Evolutionary conservation across 2,329 filamentous ascomycete genomes (phyloP).

Genomic region (Fusarium sterilihyphosum): DNA sequence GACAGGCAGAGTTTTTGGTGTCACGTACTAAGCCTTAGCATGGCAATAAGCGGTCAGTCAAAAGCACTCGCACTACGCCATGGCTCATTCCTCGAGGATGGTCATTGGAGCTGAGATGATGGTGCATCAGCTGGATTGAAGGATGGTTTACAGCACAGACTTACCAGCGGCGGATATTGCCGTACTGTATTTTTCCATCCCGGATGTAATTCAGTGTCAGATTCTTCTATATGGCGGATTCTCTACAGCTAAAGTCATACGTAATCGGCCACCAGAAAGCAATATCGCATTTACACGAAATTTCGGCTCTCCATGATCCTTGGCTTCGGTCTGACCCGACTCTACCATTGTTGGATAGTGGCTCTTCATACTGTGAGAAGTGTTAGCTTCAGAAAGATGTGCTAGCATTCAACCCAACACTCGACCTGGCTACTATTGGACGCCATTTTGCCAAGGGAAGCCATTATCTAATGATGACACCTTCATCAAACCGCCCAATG

Average conservation of each 20-base stretch:
- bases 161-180: background rate
- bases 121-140: conserved; percentile 6
- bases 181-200: background rate
- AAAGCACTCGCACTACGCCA: background rate
- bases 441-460: background rate
- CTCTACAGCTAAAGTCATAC: background rate
- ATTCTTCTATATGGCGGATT: background rate
- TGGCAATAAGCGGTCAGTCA: background rate
- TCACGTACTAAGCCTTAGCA: background rate
- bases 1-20: background rate
- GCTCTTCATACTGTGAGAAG: background rate
- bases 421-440: background rate
- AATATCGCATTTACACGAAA: rapidly evolving
- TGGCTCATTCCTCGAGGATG: background rate
- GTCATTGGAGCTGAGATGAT: background rate
- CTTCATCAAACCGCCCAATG: background rate
- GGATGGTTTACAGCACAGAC: background rate
- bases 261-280: background rate
- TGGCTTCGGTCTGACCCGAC: no score
- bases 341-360: background rate
- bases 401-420: no score
- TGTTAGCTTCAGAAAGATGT: background rate
- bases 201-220: background rate
- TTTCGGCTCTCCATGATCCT: background rate
- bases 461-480: conserved; percentile 4